Base-by-base conservation (phyloP, 805 yeast genomes). In the Ogataea philodendri region DNA sequence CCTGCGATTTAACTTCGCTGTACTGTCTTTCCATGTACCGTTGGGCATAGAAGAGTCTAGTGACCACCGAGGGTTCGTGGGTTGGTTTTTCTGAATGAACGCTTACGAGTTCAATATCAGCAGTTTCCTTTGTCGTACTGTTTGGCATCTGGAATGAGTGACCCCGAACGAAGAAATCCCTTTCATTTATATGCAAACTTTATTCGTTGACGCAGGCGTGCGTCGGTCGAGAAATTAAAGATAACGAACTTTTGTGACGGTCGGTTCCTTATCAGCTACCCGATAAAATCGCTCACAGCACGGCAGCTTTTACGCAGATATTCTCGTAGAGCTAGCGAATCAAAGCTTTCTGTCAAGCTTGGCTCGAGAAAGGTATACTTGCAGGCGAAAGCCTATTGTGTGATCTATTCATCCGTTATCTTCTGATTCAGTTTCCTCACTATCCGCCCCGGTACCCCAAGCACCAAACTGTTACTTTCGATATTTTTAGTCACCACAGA, bases 401-500 rank as follows among this genome's bases (percentile, higher is more conserved):
- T n/a, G n/a, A n/a, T n/a, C 5, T 15, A 1, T 23, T 14, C 26
- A 11, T 13, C 15, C 26, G 26, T 23, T 23, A 23, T 23, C 26
- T 13, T 14, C 26, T 23, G 11, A 23, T 23, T 26, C 19, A 26
- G 29, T 11, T 9, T 26, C 17, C 5, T 5, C 15, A 34, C 35
- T n/a, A 31, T 52, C 24, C 28, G 32, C 7, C 34, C 46, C 0
- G 87, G 89, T 14, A 67, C 66, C 0, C 89, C 89, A n/a, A 65
- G 81, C 9, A 72, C 81, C 11, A 81, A 72, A 0, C 72, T 61
- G 39, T 68, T 62, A 3, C 72, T 61, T 0, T 83, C 81, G 18
- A 81, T 70, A 40, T 70, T 74, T 37, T 63, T 73, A 13, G 71
- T 68, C 15, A 83, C 86, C 3, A 80, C 78, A 6, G 81, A 62